Evolutionary conservation across 331 rosid species (phyloP), one percentile per base, ranked within the genome.

Genomic region (Stylosanthes scabra): DNA sequence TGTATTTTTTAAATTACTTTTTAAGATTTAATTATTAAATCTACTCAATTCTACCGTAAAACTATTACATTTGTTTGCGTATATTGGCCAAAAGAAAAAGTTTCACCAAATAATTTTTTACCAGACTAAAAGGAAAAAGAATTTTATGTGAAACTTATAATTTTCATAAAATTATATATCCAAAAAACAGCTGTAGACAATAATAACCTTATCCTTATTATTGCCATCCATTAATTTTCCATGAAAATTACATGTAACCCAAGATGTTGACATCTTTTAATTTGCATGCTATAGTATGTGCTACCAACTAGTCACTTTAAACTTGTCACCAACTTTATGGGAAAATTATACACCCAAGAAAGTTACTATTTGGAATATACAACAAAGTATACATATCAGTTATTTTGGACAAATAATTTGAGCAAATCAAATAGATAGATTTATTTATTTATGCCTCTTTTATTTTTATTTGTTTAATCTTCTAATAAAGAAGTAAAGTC

Each of bases 111-210:
- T 31, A 31, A 31, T 2, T 2, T 31, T 31, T 31, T 31, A 31
- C 37, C 4, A 0, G 37, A 31, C 37, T 4, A 31, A 31, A 31
- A 31, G 4, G 4, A 2, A 31, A 3, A 31, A 31, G 4, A 31
- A 61, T 37, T 37, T 14, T 15, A 13, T n/a, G 25, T 61, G 44
- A 37, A 59, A 29, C 42, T n/a, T n/a, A n/a, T 11, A 34, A 37
- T 61, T 61, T n/a, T 61, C n/a, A 10, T 61, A 4, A 7, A 2
- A 39, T 9, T 29, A 14, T 62, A 3, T n/a, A 10, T 12, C n/a
- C n/a, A n/a, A n/a, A 40, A 62, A 39, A 62, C 67, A 14, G 69
- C 54, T 63, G 55, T 49, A 42, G n/a, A 63, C 37, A 42, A 41
- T 11, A 3, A 44, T n/a, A n/a, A n/a, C n/a, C n/a, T n/a, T n/a